Base-by-base conservation (phyloP, 306 rosid genomes). In the Cucurbita pepo region DNA sequence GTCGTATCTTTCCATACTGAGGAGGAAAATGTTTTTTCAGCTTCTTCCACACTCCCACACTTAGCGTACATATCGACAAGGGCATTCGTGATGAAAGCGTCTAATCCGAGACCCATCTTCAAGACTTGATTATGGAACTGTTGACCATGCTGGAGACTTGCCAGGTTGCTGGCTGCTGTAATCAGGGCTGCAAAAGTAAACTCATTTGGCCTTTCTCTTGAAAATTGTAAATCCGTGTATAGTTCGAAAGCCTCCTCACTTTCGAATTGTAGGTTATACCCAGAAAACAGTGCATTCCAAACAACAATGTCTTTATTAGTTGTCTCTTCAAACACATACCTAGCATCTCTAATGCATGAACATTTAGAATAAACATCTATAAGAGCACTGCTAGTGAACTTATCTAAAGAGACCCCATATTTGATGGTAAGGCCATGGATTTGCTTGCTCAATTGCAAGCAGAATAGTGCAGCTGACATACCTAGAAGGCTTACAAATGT, bases 281-380 rank as follows among this genome's bases (percentile, higher is more conserved):
- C 96, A 7, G 81, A 85, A 75, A 90, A 82, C 90, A 90, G 81
- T 8, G 97, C 91, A 86, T 84, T 92, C 97, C 97, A 92, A 47
- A 92, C 83, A 21, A 92, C 97, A 67, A 90, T 83, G 74, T 92
- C 97, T 82, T 84, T 88, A 72, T 82, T 82, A 57, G 56, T 41
- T 80, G 84, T 83, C 83, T 84, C 91, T 62, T 90, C 92, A 56
- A 92, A 92, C 73, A 87, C 91, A 77, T 84, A 78, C 76, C 83
- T 75, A 22, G 98, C 98, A 74, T 92, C 89, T 65, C 77, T 74
- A 60, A 83, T 60, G 60, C 85, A 78, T 0, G 89, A 84, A 77
- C 96, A 92, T 82, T 92, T 88, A 34, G 91, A 87, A 84, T 92
- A 92, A 64, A 85, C 96, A 84, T 90, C 98, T 67, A 88, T 81